Base-by-base conservation (phyloP, 23 red algal genomes). In the Cyanidioschyzon merolae region DNA sequence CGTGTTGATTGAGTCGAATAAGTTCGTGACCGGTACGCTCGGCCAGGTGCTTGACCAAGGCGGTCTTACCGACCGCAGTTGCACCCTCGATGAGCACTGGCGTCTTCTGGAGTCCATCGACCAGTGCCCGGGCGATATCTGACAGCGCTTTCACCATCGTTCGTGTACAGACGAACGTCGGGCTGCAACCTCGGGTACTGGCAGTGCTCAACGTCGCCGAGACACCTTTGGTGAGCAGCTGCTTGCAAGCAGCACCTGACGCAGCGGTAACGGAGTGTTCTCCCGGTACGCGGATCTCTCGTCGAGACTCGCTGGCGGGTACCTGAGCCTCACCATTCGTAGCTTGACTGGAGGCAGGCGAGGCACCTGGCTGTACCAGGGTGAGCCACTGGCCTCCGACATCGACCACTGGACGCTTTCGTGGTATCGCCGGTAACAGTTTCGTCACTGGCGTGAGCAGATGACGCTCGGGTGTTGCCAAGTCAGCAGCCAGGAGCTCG, bases 1-100 rank as follows among this genome's bases (percentile, higher is more conserved):
- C 93, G 41, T 97, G 93, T 74, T 97, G 88, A 76, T 97, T 97
- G 67, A 97, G 86, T 45, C 93, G 67, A 24, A 97, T 50, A 29
- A 97, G 81, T 15, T 67, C 68, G 39, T 90, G 89, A 32, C 89
- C 89, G 50, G 87, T 90, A 37, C 63, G 30, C 0, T 58, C 16
- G 24, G 93, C 93, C 1, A 97, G 50, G 77, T 97, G 89, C 1
- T 84, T 40, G 0, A 97, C 93, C 31, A 91, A 41, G 1, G 93
- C 84, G 24, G 93, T 97, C 77, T 97, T 97, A 34, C 93, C 93
- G 1, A 84, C 77, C 3, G 93, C 83, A 7, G 93, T 97, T 38
- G 93, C 85, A 3, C 93, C 93, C 58, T 97, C 87, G 17, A 97
- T 76, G 18, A 97, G 38, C 24, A 97, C 75, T 1, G 93, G 88